A percentile compares a stretch with the other conserved stretches of the same genome.
Evolutionary conservation across 2,329 filamentous ascomycete species (phyloP).

Genomic region (Aspergillus versicolor): DNA sequence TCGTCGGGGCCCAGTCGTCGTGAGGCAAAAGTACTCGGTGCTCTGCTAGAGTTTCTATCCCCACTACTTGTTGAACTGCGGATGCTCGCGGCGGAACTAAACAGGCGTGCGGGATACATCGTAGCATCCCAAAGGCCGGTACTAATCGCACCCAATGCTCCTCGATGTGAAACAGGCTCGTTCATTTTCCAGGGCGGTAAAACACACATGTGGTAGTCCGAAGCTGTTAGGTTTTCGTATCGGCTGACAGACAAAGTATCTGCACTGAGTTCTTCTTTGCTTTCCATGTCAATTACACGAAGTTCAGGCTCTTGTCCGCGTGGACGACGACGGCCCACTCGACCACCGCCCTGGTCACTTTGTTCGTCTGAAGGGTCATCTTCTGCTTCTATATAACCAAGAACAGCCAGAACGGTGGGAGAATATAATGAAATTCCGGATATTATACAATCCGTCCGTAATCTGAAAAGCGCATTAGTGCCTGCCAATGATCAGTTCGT

Average conservation of each 20-base stretch:
- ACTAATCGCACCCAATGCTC: constrained; percentile 74
- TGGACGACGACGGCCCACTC: constrained; percentile 67
- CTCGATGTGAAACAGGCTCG: constrained; percentile 63
- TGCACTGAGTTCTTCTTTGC: constrained; percentile 79
- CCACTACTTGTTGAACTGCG: constrained; percentile 55
- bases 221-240: constrained; percentile 79
- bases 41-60: constrained; percentile 56
- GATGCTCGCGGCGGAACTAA: constrained; percentile 82
- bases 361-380: constrained; percentile 62
- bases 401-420: constrained; percentile 81
- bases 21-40: constrained; percentile 53
- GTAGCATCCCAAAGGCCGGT: constrained; percentile 83
- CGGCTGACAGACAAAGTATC: constrained; percentile 83
- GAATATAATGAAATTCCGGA: constrained; percentile 97
- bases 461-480: constrained; percentile 50
- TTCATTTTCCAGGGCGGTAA: constrained; percentile 73
- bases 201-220: constrained; percentile 87
- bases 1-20: constrained; percentile 49
- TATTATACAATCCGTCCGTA: constrained; percentile 96
- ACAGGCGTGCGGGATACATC: constrained; percentile 80
- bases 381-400: constrained; percentile 82
- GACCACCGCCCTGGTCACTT: constrained; percentile 42
- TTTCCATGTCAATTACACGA: constrained; percentile 82
- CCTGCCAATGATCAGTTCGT: constrained; percentile 8
- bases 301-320: constrained; percentile 86